These are phyloP conservation scores for Boletus insuetus DNA, from an alignment of 768 basidiomycete species.

Conservation along the genomic window DNA sequence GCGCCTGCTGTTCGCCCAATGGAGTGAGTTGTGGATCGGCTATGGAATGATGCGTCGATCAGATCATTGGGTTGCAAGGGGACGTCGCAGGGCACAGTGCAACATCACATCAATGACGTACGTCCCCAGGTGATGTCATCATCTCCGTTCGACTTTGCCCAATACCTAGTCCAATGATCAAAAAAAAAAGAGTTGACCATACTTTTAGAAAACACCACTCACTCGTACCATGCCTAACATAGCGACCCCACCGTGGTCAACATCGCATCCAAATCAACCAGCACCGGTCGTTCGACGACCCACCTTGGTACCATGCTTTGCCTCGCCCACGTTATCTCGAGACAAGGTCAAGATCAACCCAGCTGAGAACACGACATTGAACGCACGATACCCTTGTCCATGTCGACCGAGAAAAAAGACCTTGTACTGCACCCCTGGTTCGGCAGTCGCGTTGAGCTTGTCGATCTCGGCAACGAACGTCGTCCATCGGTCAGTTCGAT, in stretches of 20 bases:
- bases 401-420: conserved; percentile 66
- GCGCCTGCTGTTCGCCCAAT: conserved; percentile 56
- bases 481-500: conserved; percentile 47
- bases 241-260: background rate
- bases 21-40: conserved; percentile 53
- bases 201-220: conserved; percentile 14
- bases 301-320: conserved; percentile 58
- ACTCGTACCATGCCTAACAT: conserved; percentile 57
- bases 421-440: conserved; percentile 36
- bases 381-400: conserved; percentile 52
- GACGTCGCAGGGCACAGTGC: no score
- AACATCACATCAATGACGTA: conserved; percentile 34
- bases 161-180: conserved; percentile 41
- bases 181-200: background rate
- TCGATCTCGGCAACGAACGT: conserved; percentile 40
- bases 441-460: conserved; percentile 30
- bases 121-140: conserved; percentile 72
- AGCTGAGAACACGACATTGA: no score
- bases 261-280: background rate
- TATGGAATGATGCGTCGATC: background rate
- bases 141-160: conserved; percentile 63
- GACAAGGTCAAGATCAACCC: background rate
- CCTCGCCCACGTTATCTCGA: conserved; percentile 66
- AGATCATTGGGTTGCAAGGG: background rate
- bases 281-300: background rate